phyloP scores from a whole-genome alignment of 352 stramenopile genomes.

The Globisporangium barbulae region DNA sequence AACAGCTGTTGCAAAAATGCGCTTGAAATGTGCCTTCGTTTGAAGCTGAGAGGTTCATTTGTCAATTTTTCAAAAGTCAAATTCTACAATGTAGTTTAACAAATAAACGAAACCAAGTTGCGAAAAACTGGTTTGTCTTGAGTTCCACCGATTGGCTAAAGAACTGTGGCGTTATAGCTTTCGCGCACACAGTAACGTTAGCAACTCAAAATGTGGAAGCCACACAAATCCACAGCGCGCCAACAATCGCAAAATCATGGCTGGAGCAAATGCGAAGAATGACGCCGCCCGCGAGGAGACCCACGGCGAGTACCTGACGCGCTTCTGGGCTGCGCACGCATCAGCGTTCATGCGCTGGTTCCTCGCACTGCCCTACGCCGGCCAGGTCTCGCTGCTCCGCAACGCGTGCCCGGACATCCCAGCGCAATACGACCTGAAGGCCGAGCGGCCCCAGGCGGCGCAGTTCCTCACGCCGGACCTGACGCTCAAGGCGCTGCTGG shows the following conservation, averaged over 20 bases:
- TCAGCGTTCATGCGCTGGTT: slow-evolving; percentile 86
- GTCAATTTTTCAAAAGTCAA: too few species aligned
- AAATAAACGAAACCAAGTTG: too few species aligned
- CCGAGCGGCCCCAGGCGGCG: slow-evolving; percentile 42
- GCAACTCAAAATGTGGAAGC: neutral
- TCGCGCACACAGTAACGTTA: slow-evolving; percentile 1
- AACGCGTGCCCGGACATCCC: slow-evolving; percentile 82
- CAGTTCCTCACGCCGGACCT: slow-evolving; percentile 75
- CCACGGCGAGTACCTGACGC: slow-evolving; percentile 51
- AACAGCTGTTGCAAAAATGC: too few species aligned
- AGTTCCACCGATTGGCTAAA: neutral
- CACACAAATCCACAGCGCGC: neutral
- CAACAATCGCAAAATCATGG: slow-evolving; percentile 19
- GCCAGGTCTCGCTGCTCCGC: slow-evolving; percentile 69
- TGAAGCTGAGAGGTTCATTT: too few species aligned
- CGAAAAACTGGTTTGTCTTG: too few species aligned
- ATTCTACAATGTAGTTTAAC: too few species aligned
- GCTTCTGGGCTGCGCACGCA: slow-evolving; percentile 73
- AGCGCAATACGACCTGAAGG: slow-evolving; percentile 46
- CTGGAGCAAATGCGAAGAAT: slow-evolving; percentile 21
- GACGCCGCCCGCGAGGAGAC: slow-evolving; percentile 25
- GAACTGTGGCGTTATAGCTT: neutral
- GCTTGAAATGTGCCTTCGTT: too few species aligned
- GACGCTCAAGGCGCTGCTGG: slow-evolving; percentile 64
- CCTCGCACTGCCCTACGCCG: slow-evolving; percentile 66